Evolutionary conservation across 139 green algal genomes (phyloP).

Genomic region (Chlorella sp.): DNA sequence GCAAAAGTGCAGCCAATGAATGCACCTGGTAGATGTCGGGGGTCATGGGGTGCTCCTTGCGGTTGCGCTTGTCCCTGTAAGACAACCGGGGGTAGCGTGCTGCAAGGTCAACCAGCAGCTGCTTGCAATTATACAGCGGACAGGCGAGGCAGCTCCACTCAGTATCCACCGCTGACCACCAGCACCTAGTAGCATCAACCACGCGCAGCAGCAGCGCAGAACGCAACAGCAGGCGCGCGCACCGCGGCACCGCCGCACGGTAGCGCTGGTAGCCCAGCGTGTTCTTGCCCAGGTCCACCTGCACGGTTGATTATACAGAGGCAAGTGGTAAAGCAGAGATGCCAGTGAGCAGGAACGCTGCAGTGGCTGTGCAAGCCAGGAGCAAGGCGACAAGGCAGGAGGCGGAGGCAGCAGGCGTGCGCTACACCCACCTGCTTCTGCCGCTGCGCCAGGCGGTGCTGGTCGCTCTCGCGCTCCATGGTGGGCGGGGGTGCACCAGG

Average conservation of each 20-base stretch:
- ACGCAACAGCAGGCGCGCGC: neutral
- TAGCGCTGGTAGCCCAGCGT: slow-evolving; percentile 89
- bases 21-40: slow-evolving; percentile 70
- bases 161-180: no score
- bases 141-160: no score
- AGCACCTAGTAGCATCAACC: no score
- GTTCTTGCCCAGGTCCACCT: slow-evolving; percentile 92
- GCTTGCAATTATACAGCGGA: neutral
- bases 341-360: no score
- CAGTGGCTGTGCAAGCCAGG: no score
- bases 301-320: no score
- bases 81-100: neutral
- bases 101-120: neutral
- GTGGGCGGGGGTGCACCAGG: no score
- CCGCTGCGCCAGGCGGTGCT: slow-evolving; percentile 68
- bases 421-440: slow-evolving; percentile 77
- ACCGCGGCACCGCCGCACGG: slow-evolving; percentile 71
- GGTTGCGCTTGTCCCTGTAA: slow-evolving; percentile 55
- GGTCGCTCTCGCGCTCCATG: slow-evolving; percentile 47
- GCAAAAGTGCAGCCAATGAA: no score
- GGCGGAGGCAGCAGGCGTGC: no score
- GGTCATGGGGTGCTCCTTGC: slow-evolving; percentile 59
- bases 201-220: neutral
- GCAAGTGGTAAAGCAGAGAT: no score
- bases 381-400: no score